Conservation (phyloP, 148 eudicot genomes). For the Euryodendron excelsum region DNA sequence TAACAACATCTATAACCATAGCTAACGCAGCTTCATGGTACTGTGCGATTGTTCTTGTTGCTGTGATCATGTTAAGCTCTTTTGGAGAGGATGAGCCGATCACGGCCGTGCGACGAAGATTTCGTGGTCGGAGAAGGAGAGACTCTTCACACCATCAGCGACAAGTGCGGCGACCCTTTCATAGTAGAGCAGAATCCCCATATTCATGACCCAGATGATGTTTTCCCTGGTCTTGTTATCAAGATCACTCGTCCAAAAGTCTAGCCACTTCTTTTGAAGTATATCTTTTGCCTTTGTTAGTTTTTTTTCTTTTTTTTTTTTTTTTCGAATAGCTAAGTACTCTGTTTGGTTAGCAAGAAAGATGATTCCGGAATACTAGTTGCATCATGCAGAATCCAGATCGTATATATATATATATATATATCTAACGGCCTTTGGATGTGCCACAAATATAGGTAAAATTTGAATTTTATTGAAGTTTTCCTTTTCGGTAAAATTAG, state of each 20-base stretch:
- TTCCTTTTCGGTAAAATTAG: too few relatives aligned
- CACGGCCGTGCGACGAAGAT: conserved; percentile 28
- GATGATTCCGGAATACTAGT: too few relatives aligned
- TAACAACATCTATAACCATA: neutral
- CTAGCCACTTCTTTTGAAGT: too few relatives aligned
- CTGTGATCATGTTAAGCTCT: conserved; percentile 1
- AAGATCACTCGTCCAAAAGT: conserved; percentile 20
- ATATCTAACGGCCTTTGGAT: too few relatives aligned
- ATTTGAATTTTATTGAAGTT: too few relatives aligned
- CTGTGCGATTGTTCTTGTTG: neutral
- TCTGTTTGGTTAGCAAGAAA: too few relatives aligned
- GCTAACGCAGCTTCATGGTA: conserved; percentile 11
- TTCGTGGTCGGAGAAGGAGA: conserved; percentile 35
- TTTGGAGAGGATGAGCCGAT: neutral
- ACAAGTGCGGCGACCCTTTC: conserved; percentile 32
- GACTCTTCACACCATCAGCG: conserved; percentile 30
- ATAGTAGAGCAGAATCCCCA: conserved; percentile 33
- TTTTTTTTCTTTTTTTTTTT: too few relatives aligned
- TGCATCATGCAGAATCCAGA: too few relatives aligned
- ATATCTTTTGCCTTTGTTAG: too few relatives aligned
- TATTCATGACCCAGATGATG: conserved; percentile 37
- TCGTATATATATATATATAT: too few relatives aligned
- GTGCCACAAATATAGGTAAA: too few relatives aligned
- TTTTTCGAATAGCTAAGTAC: neutral
- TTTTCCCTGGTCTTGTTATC: conserved; percentile 35